A percentile compares a stretch with the other conserved stretches of the same genome.
These are phyloP conservation scores for Lichenothelia convexa DNA, from an alignment of 495 filamentous ascomycete genomes.

Conservation along the genomic window DNA sequence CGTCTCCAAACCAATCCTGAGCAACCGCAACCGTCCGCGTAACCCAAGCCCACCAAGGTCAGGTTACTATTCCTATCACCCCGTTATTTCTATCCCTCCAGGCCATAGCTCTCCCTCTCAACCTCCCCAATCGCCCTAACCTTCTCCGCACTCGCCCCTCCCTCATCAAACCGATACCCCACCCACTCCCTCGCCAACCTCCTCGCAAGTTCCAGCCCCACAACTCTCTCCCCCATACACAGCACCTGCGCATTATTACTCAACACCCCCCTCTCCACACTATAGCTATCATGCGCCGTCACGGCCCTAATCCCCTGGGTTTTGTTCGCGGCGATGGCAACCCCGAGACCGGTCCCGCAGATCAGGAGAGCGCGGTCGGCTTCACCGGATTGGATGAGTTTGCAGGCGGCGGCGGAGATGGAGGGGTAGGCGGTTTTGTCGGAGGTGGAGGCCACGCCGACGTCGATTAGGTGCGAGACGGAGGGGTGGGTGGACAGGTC, in stretches of 20 bases:
- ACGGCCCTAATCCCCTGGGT: conserved; percentile 70
- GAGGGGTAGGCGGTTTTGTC: conserved; percentile 79
- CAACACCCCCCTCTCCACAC: conserved; percentile 61
- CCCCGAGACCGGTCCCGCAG: conserved; percentile 73
- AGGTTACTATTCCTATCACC: too few species aligned
- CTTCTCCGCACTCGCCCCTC: conserved; percentile 53
- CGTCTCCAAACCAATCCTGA: too few species aligned
- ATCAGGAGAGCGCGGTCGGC: conserved; percentile 68
- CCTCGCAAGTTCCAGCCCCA: conserved; percentile 63
- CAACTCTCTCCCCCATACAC: conserved; percentile 72
- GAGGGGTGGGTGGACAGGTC: conserved; percentile 48
- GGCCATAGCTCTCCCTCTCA: conserved; percentile 34
- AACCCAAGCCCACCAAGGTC: too few species aligned
- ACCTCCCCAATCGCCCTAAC: conserved; percentile 57
- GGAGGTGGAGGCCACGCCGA: conserved; percentile 40
- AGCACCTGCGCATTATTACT: conserved; percentile 80
- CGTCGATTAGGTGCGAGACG: conserved; percentile 50
- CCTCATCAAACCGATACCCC: conserved; percentile 61
- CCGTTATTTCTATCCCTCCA: background rate
- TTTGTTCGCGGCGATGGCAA: conserved; percentile 76
- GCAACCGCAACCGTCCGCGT: too few species aligned
- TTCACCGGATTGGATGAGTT: conserved; percentile 47
- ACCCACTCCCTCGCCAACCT: conserved; percentile 67
- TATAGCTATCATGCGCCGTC: conserved; percentile 73
- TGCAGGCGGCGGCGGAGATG: conserved; percentile 51